A percentile compares a stretch with the other conserved stretches of the same genome.
These are phyloP conservation scores for Cnidoscolus chayamansa DNA, from an alignment of 441 rosid genomes.

Conservation along the genomic window DNA sequence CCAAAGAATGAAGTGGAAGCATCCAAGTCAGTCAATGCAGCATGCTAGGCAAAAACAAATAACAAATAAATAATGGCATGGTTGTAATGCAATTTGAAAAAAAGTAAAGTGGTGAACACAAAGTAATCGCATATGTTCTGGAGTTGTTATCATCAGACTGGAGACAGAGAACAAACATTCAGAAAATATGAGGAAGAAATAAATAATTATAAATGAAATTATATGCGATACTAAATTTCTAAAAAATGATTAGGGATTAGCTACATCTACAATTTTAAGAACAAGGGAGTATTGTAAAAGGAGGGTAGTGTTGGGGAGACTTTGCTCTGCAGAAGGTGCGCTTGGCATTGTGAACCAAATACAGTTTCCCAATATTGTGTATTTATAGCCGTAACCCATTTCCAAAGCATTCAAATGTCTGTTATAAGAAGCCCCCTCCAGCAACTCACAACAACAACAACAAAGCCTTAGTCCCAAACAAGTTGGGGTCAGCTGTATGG, in stretches of 20 bases:
- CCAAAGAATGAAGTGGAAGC: conserved; percentile 80
- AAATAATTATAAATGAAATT: background rate
- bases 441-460: no score
- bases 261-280: no score
- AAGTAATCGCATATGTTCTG: background rate
- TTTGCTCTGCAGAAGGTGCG: background rate
- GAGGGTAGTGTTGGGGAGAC: background rate
- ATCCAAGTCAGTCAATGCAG: conserved; percentile 80
- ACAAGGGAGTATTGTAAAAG: no score
- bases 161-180: background rate
- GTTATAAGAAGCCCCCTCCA: no score
- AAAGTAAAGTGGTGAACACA: background rate
- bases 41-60: conserved; percentile 51
- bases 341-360: conserved; percentile 1
- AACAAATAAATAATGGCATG: conserved; percentile 10
- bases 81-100: background rate
- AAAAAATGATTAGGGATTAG: no score
- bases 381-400: no score
- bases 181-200: background rate
- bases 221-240: no score
- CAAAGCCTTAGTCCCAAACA: no score
- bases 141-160: background rate
- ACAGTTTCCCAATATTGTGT: background rate
- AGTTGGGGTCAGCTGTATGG: no score
- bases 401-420: no score